Percentiles rank a stretch among this genome's conserved stretches.
These are phyloP conservation scores for Kalaharituber pfeilii DNA, from an alignment of 2,329 filamentous ascomycete genomes.

Conservation along the genomic window DNA sequence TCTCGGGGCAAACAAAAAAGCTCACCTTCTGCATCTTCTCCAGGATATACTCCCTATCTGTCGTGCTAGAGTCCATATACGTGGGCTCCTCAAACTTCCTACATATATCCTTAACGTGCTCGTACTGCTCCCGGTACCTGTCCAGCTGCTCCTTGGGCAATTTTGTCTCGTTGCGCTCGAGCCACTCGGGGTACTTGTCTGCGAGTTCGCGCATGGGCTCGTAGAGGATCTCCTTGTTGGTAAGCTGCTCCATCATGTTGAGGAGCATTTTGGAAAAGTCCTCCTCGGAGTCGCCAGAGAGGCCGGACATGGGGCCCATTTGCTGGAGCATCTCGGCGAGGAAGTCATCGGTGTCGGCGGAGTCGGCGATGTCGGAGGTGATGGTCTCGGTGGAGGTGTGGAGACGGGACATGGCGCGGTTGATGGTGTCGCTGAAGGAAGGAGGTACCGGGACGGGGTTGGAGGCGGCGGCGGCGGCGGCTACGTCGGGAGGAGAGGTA, in stretches of 20 bases:
- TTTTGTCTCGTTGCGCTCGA: slow-evolving; percentile 53
- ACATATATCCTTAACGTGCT: slow-evolving; percentile 70
- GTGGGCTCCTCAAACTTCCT: slow-evolving; percentile 64
- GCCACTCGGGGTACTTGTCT: slow-evolving; percentile 81
- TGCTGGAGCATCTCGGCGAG: slow-evolving; percentile 85
- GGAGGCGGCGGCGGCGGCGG: slow-evolving; percentile 27
- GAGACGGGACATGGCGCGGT: slow-evolving; percentile 91
- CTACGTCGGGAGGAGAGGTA: too few relatives aligned
- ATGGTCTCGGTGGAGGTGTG: slow-evolving; percentile 73
- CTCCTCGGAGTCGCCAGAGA: slow-evolving; percentile 50
- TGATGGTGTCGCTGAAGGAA: slow-evolving; percentile 79
- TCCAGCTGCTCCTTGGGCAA: slow-evolving; percentile 54
- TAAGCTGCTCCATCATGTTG: slow-evolving; percentile 98
- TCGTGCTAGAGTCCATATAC: slow-evolving; percentile 66
- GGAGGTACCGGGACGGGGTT: neutral
- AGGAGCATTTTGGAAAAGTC: slow-evolving; percentile 89
- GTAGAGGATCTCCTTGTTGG: slow-evolving; percentile 94
- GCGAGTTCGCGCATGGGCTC: slow-evolving; percentile 97
- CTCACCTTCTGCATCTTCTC: slow-evolving; percentile 98
- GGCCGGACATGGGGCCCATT: slow-evolving; percentile 47
- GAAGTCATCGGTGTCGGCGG: slow-evolving; percentile 64
- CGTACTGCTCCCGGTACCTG: slow-evolving; percentile 65
- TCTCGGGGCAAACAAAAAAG: too few relatives aligned
- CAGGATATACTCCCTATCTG: slow-evolving; percentile 80
- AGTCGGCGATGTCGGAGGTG: slow-evolving; percentile 48